Evolutionary conservation across 768 basidiomycete genomes (phyloP), one percentile per base, ranked within the genome.

Genomic region (Mycena olivaceomarginata): DNA sequence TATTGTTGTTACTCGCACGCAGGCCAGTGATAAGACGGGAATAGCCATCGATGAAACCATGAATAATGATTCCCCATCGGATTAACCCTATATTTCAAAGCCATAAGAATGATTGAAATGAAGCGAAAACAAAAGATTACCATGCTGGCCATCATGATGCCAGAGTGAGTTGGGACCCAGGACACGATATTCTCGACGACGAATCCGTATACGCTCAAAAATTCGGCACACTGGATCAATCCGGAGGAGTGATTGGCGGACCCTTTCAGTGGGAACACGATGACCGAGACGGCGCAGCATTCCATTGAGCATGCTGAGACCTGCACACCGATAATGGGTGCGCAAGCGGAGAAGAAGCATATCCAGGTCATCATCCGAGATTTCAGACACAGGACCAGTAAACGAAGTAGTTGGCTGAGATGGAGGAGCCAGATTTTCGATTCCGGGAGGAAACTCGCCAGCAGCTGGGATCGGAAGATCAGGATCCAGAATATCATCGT

Each of bases 91-190:
- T 13, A 51, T 12, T 20, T 56, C 37, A 68, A 1, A 15, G 18
- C 5, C n/a, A 8, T 1, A n/a, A 31, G 31, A 31, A 68, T 3
- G n/a, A 2, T 20, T 2, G n/a, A 41, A 39, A n/a, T 40, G 11
- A 25, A 18, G 4, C 13, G 5, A 46, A 11, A 31, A 31, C n/a
- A 31, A 31, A 31, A 31, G 31, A 3, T 31, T 31, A 65, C 64
- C 64, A 31, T 65, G 64, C 22, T 65, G 64, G 10, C 45, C 51
- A 59, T 69, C 84, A 79, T 86, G 83, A 70, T 86, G 85, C 85
- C 85, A 86, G 0, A 86, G 80, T 0, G 82, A 82, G 76, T 86
- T 86, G 9, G 82, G 81, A 7, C 82, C 84, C 22, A 81, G 75
- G 41, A 85, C 84, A 51, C 56, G 60, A 65, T 85, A 85, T 11